A percentile compares a stretch with the other conserved stretches of the same genome.
Conservation (phyloP, 768 basidiomycete species). For the Pleurotus tuber-regium region DNA sequence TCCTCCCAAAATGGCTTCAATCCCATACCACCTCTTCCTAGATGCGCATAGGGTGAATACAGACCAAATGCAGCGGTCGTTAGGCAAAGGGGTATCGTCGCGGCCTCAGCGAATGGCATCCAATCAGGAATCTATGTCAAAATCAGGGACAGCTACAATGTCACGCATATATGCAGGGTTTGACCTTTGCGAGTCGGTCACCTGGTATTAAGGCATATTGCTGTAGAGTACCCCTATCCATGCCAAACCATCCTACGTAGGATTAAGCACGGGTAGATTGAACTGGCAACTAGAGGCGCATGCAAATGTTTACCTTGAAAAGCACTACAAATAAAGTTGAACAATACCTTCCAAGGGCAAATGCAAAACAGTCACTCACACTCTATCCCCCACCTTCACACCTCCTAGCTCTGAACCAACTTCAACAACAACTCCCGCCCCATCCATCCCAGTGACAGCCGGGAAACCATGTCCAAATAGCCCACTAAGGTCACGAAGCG, state of each 20-base stretch:
- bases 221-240: constrained; percentile 40
- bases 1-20: constrained; percentile 30
- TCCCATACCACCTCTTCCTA: constrained; percentile 16
- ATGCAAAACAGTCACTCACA: constrained; percentile 33
- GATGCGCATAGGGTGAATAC: constrained; percentile 21
- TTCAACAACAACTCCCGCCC: constrained; percentile 48
- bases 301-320: constrained; percentile 10
- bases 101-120: constrained; percentile 35
- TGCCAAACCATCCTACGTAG: constrained; percentile 35
- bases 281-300: constrained; percentile 3
- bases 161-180: too few relatives aligned
- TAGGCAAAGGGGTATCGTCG: constrained; percentile 32
- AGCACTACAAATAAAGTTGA: constrained; percentile 8
- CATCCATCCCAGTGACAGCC: constrained; percentile 45
- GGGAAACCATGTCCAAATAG: constrained; percentile 40
- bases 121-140: constrained; percentile 34
- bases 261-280: constrained; percentile 26
- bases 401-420: constrained; percentile 50
- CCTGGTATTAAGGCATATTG: constrained; percentile 40
- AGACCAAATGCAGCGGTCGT: constrained; percentile 29
- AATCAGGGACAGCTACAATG: too few relatives aligned
- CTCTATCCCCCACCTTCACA: constrained; percentile 50
- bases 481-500: constrained; percentile 26
- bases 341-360: background rate
- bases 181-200: constrained; percentile 39